A percentile compares a stretch with the other conserved stretches of the same genome.
Conservation (phyloP, 352 stramenopile species). For the Phytophthora capsici region DNA sequence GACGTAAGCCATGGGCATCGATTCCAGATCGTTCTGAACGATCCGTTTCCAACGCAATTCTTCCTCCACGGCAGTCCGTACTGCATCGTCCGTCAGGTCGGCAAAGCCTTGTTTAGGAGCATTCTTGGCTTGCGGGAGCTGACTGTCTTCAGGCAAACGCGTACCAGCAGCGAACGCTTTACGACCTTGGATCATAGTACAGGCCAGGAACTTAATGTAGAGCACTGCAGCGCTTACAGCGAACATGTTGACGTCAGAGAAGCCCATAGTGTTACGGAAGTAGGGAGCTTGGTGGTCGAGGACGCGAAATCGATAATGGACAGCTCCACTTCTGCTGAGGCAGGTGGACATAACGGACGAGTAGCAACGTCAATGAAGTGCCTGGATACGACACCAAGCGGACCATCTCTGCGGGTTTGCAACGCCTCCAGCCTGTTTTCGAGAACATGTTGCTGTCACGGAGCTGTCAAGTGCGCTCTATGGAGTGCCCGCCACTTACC, state of each 20-base stretch:
- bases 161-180: conserved; percentile 56
- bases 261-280: conserved; percentile 11
- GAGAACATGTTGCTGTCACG: conserved; percentile 26
- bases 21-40: conserved; percentile 67
- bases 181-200: conserved; percentile 53
- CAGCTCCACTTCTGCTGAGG: conserved; percentile 13
- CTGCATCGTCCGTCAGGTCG: conserved; percentile 35
- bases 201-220: conserved; percentile 68
- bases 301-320: conserved; percentile 32
- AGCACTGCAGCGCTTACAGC: conserved; percentile 55
- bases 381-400: conserved; percentile 13
- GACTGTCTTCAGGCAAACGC: conserved; percentile 53
- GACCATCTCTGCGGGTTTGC: conserved; percentile 25
- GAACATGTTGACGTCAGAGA: conserved; percentile 43
- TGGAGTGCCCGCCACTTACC: conserved; percentile 10
- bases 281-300: conserved; percentile 33
- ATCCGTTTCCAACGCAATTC: conserved; percentile 67
- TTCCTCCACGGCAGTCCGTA: conserved; percentile 27
- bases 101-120: conserved; percentile 25
- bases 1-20: conserved; percentile 59
- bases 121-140: conserved; percentile 39
- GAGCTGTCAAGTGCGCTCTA: conserved; percentile 10
- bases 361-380: conserved; percentile 15
- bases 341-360: conserved; percentile 2
- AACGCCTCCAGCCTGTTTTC: conserved; percentile 29